Conservation (phyloP, 192 early-diverging fungal genomes). For the Umbelopsis vinacea region DNA sequence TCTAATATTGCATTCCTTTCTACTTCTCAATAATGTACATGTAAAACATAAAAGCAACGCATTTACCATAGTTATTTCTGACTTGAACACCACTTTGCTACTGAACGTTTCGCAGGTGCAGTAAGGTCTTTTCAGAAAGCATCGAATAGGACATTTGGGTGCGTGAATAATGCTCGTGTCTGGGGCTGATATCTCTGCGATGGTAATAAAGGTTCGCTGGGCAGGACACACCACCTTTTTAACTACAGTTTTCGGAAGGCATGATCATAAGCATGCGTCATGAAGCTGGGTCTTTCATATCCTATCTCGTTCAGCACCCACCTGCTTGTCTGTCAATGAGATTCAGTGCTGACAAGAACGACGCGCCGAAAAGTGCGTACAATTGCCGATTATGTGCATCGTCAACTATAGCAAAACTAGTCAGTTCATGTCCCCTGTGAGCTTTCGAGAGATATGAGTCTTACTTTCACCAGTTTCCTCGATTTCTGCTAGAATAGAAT, state of each 20-base stretch:
- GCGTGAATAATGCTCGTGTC: neutral
- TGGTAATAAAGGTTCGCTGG: conserved; percentile 9
- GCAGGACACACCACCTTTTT: conserved; percentile 7
- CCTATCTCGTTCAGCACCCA: neutral
- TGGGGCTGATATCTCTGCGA: neutral
- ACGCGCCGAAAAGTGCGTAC: conserved; percentile 16
- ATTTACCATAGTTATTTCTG: neutral
- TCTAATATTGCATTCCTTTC: neutral
- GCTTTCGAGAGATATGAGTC: neutral
- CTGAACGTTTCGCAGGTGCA: conserved; percentile 6
- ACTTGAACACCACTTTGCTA: neutral
- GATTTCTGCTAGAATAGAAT: conserved; percentile 8
- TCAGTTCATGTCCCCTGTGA: neutral
- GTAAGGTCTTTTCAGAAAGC: neutral
- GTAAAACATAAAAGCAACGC: neutral
- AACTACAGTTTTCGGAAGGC: neutral
- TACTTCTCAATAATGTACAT: conserved; percentile 2
- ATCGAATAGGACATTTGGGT: neutral
- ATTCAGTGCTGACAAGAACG: conserved; percentile 3
- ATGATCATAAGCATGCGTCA: neutral
- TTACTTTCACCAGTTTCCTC: conserved; percentile 17
- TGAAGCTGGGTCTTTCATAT: neutral
- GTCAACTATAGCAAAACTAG: neutral
- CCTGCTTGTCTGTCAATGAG: conserved; percentile 13
- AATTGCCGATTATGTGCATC: conserved; percentile 14